These are phyloP conservation scores for Neurospora sp. DNA, from an alignment of 495 filamentous ascomycete genomes.

Conservation along the genomic window DNA sequence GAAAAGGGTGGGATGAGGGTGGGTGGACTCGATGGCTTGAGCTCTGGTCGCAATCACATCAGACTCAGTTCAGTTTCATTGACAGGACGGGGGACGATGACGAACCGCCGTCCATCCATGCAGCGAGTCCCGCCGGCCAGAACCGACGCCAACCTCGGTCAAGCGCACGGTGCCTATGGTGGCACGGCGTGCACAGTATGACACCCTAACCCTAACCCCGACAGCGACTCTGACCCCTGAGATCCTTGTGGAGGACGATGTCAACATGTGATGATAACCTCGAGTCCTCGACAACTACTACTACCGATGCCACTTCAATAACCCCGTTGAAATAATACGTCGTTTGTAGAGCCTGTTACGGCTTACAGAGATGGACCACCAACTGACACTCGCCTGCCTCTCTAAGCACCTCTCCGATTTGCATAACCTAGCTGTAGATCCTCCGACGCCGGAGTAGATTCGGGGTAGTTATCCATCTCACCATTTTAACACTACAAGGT, in stretches of 20 bases:
- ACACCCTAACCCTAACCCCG: slow-evolving; percentile 17
- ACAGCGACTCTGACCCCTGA: neutral
- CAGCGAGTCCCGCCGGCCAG: slow-evolving; percentile 18
- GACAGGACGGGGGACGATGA: slow-evolving; percentile 9
- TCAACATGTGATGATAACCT: neutral
- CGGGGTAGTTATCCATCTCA: neutral
- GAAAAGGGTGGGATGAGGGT: slow-evolving; percentile 1
- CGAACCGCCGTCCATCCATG: slow-evolving; percentile 4
- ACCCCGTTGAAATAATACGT: neutral
- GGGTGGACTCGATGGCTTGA: neutral
- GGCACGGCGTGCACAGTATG: neutral
- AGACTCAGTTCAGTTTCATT: too few relatives aligned
- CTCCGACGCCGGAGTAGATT: neutral
- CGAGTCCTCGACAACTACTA: neutral
- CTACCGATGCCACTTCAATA: neutral
- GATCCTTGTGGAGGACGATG: neutral
- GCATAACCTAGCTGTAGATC: neutral
- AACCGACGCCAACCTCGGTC: slow-evolving; percentile 30
- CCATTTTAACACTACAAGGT: neutral
- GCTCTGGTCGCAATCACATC: neutral
- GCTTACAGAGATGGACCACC: neutral
- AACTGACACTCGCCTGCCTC: neutral
- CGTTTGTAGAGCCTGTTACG: neutral
- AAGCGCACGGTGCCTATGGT: slow-evolving; percentile 4
- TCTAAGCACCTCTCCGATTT: neutral